phyloP scores from a whole-genome alignment of 2,329 filamentous ascomycete species.

The Beauveria sp. region DNA sequence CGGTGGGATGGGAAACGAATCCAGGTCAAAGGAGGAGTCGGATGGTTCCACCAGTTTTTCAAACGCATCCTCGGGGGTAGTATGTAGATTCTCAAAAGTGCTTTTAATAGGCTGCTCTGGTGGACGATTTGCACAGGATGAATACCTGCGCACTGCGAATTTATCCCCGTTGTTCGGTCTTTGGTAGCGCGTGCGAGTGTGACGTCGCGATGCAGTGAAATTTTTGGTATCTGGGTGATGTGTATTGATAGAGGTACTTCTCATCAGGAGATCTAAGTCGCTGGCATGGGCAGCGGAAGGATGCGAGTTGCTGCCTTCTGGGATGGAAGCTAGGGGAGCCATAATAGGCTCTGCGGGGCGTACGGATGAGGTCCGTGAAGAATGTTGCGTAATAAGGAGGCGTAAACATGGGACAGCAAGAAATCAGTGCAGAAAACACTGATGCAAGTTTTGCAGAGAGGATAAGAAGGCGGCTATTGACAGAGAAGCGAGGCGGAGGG shows the following conservation, averaged over 20 bases:
- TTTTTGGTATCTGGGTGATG: conserved; percentile 20
- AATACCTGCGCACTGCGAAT: background rate
- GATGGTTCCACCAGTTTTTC: conserved; percentile 2
- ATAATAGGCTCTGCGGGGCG: conserved; percentile 17
- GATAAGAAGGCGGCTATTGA: background rate
- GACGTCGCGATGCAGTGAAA: conserved; percentile 20
- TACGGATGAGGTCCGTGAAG: conserved; percentile 7
- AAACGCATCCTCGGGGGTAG: background rate
- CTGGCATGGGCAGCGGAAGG: conserved; percentile 14
- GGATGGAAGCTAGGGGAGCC: conserved; percentile 23
- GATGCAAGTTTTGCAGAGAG: background rate
- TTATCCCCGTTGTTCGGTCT: background rate
- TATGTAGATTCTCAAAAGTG: conserved; percentile 1
- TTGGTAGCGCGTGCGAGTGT: conserved; percentile 17
- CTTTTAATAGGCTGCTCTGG: background rate
- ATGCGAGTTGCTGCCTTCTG: conserved; percentile 17
- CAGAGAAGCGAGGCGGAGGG: background rate
- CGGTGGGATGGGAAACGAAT: conserved; percentile 18
- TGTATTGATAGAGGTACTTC: conserved; percentile 15
- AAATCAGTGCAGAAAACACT: conserved; percentile 3
- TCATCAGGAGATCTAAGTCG: conserved; percentile 4
- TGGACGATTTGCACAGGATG: background rate
- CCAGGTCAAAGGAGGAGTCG: conserved; percentile 18
- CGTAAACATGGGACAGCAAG: conserved; percentile 12
- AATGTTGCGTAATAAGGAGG: conserved; percentile 12